A percentile compares a stretch with the other conserved stretches of the same genome.
Evolutionary conservation across 1,284 basidiomycete species (phyloP).

Genomic region (Cystobasidium pallidum): DNA sequence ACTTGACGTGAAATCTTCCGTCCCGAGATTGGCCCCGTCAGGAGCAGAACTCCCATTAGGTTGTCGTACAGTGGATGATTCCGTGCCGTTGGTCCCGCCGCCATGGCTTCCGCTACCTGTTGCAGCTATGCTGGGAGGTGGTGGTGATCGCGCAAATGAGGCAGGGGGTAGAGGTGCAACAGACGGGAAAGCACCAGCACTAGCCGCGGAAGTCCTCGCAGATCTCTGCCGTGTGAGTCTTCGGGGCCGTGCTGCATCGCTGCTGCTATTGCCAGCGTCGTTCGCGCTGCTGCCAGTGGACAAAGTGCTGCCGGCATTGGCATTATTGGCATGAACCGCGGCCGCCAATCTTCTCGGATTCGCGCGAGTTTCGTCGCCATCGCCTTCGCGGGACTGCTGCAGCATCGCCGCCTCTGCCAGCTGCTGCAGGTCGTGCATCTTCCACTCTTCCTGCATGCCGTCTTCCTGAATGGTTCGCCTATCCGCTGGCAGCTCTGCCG

Average conservation of each 20-base stretch:
- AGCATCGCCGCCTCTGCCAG: slow-evolving; percentile 37
- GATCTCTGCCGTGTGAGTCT: slow-evolving; percentile 6
- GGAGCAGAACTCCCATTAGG: background rate
- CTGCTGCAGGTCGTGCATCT: slow-evolving; percentile 28
- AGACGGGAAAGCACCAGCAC: slow-evolving; percentile 4
- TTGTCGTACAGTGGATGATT: background rate
- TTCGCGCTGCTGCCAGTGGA: background rate
- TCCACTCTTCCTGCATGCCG: too few species aligned
- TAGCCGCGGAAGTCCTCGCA: background rate
- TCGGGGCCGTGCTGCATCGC: background rate
- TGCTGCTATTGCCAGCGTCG: background rate
- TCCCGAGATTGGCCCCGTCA: too few species aligned
- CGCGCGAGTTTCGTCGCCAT: background rate
- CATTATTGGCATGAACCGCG: background rate
- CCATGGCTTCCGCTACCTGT: background rate
- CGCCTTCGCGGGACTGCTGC: slow-evolving; percentile 15
- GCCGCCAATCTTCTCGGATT: slow-evolving; percentile 14
- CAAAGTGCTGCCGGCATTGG: background rate
- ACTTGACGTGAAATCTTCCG: too few species aligned
- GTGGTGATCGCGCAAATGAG: slow-evolving; percentile 11
- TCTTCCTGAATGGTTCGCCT: background rate
- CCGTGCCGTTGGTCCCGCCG: background rate
- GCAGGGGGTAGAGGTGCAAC: background rate
- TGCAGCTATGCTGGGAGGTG: background rate
- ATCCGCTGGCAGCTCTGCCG: background rate